These are phyloP conservation scores for Scenedesmus sp. DNA, from an alignment of 163 green algal genomes.

Conservation along the genomic window DNA sequence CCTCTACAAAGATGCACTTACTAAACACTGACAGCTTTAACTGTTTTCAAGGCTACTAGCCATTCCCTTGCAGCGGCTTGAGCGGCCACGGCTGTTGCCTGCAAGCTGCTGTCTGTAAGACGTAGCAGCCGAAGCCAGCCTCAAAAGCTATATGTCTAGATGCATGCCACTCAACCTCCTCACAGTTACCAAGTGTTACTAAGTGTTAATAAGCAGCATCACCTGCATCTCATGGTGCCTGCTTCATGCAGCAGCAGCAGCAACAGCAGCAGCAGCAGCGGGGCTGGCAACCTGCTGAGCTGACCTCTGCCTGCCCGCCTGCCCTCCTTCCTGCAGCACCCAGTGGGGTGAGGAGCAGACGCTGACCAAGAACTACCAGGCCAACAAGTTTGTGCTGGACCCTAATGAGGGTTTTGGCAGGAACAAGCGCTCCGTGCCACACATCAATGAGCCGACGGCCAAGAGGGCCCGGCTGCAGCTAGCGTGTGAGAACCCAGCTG, in stretches of 20 bases:
- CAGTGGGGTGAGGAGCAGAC: conserved; percentile 68
- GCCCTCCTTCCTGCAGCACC: conserved; percentile 46
- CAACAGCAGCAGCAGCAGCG: not conserved
- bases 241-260: not conserved
- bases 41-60: not conserved
- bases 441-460: too few relatives aligned
- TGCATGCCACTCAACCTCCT: not conserved
- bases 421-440: conserved; percentile 56
- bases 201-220: not conserved
- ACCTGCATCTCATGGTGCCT: not conserved
- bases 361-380: conserved; percentile 71
- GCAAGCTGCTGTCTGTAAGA: not conserved
- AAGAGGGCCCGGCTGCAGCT: conserved; percentile 57
- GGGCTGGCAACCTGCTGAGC: not conserved
- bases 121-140: not conserved
- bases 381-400: conserved; percentile 69
- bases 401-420: conserved; percentile 72
- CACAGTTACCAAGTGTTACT: too few relatives aligned
- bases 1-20: not conserved
- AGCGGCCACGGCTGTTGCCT: not conserved
- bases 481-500: too few relatives aligned
- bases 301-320: not conserved
- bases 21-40: not conserved
- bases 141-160: too few relatives aligned
- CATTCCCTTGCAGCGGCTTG: not conserved